A percentile compares a stretch with the other conserved stretches of the same genome.
Evolutionary conservation across 768 basidiomycete genomes (phyloP).

Genomic region (Boletus sensibilis): DNA sequence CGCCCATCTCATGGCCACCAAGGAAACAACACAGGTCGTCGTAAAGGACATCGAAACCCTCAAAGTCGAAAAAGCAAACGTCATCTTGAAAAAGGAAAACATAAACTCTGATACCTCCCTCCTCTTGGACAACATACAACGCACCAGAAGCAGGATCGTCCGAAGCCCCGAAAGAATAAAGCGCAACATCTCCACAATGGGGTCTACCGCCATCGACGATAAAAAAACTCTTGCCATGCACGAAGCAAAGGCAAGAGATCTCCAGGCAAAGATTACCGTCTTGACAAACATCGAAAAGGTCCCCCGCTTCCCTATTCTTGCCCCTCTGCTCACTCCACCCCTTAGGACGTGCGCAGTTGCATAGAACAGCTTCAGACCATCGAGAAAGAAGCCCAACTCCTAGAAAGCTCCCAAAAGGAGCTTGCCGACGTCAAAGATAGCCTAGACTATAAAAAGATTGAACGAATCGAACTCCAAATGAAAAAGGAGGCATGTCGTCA

Average conservation of each 20-base stretch:
- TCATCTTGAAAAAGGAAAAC: conserved; percentile 68
- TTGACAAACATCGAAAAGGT: conserved; percentile 78
- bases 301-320: neutral
- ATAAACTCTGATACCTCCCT: conserved; percentile 59
- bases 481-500: conserved; percentile 57
- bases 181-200: conserved; percentile 78
- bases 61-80: conserved; percentile 65
- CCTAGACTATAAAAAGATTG: conserved; percentile 70
- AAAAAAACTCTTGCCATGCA: conserved; percentile 62
- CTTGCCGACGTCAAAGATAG: conserved; percentile 67
- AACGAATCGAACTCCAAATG: conserved; percentile 64
- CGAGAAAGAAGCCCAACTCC: conserved; percentile 60
- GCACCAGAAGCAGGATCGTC: conserved; percentile 74
- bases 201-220: conserved; percentile 62
- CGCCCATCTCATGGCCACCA: conserved; percentile 65
- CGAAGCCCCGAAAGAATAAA: conserved; percentile 91
- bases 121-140: conserved; percentile 57
- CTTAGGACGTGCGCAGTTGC: conserved; percentile 67
- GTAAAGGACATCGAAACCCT: conserved; percentile 67
- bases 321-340: neutral
- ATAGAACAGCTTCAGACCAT: conserved; percentile 76
- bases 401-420: conserved; percentile 67
- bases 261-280: conserved; percentile 70
- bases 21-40: conserved; percentile 57
- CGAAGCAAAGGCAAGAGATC: conserved; percentile 74